These are phyloP conservation scores for Botryotinia globosa DNA, from an alignment of 2,329 filamentous ascomycete species.

Conservation along the genomic window DNA sequence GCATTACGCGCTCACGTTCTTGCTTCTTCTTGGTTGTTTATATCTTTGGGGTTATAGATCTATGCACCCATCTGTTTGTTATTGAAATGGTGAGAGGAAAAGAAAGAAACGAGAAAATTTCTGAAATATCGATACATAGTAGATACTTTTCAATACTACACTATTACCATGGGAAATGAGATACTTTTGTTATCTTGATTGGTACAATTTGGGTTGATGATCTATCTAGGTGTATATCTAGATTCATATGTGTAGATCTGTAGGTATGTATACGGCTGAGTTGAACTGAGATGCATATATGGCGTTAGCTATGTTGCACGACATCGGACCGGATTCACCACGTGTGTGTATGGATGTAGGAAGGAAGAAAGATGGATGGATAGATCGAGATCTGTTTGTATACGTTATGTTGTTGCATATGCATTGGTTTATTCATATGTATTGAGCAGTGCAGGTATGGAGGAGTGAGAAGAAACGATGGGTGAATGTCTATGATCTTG, in stretches of 20 bases:
- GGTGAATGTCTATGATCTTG: neutral
- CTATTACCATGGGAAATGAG: neutral
- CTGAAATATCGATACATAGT: neutral
- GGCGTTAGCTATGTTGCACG: neutral
- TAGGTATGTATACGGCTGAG: neutral
- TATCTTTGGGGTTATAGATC: no score
- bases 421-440: neutral
- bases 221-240: neutral
- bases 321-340: neutral
- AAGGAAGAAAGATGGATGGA: neutral
- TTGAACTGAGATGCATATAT: neutral
- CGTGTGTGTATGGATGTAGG: neutral
- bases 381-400: neutral
- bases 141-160: neutral
- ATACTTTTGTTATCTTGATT: no score
- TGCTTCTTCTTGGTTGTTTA: no score
- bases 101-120: neutral
- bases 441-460: neutral
- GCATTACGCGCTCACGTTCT: no score
- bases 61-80: no score
- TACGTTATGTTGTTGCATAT: neutral
- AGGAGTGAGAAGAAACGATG: neutral
- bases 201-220: neutral
- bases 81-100: neutral
- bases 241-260: neutral